phyloP scores from a whole-genome alignment of 768 basidiomycete species.

The Russula lepida region DNA sequence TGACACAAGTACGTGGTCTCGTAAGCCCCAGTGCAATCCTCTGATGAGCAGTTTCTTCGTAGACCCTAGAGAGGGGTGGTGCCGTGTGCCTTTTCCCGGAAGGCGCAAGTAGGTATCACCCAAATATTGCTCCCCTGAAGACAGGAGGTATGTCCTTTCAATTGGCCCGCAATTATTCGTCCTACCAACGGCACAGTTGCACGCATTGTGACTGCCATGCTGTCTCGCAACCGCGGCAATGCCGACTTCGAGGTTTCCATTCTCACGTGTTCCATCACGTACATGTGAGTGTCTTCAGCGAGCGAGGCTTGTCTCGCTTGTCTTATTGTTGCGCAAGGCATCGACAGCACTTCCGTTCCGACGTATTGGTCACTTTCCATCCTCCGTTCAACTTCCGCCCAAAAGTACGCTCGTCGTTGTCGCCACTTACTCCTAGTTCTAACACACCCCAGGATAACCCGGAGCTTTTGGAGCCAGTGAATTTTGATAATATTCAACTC shows the following conservation, averaged over 20 bases:
- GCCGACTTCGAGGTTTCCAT: conserved; percentile 66
- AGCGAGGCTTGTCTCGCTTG: conserved; percentile 9
- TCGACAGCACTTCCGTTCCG: conserved; percentile 79
- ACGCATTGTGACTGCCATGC: conserved; percentile 68
- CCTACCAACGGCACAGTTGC: conserved; percentile 43
- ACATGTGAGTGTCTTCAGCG: conserved; percentile 44
- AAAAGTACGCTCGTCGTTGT: conserved; percentile 34
- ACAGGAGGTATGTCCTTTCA: conserved; percentile 55
- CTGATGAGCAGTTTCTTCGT: conserved; percentile 7
- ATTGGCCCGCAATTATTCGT: neutral
- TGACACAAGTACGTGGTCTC: conserved; percentile 46
- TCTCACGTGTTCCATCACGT: conserved; percentile 73
- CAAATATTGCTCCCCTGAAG: conserved; percentile 79
- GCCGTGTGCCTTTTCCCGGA: conserved; percentile 82
- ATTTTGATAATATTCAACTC: conserved; percentile 50
- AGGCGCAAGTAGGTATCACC: conserved; percentile 78
- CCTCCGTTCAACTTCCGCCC: conserved; percentile 57
- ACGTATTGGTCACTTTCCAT: conserved; percentile 79
- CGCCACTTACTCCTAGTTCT: neutral
- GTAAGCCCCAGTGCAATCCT: conserved; percentile 10
- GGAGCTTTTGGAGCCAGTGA: conserved; percentile 59
- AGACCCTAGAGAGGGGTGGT: conserved; percentile 72
- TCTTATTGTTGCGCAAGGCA: conserved; percentile 41
- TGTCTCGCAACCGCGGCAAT: conserved; percentile 59
- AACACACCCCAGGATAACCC: conserved; percentile 46